phyloP scores from a whole-genome alignment of 768 basidiomycete genomes.

The Dioszegia hungarica region DNA sequence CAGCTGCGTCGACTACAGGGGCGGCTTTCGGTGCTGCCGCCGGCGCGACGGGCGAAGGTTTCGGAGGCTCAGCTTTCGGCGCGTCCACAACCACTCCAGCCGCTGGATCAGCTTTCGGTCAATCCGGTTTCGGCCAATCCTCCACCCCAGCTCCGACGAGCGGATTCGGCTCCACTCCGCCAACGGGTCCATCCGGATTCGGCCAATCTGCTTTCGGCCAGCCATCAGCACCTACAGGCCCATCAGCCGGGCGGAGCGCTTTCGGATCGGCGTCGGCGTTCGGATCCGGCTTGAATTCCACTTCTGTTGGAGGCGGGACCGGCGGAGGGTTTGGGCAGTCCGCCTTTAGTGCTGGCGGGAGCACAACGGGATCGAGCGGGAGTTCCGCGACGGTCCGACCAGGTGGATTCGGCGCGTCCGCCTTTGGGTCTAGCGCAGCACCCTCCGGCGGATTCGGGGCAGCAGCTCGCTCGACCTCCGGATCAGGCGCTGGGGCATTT shows the following conservation, averaged over 20 bases:
- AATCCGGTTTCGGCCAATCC: conserved; percentile 18
- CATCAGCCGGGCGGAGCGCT: no score
- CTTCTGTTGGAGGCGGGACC: neutral
- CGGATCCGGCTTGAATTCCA: neutral
- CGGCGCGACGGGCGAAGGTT: neutral
- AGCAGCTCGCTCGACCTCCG: no score
- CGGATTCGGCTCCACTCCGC: neutral
- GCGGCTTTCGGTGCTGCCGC: no score
- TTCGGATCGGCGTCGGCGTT: no score
- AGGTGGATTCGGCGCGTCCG: conserved; percentile 4
- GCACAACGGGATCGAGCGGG: no score
- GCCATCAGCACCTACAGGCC: no score
- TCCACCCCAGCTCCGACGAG: neutral
- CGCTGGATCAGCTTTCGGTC: conserved; percentile 4
- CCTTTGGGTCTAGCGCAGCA: conserved; percentile 19
- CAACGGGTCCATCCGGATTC: no score
- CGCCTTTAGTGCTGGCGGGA: no score
- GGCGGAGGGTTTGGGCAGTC: conserved; percentile 16
- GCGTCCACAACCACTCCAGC: neutral
- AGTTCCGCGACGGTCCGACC: no score
- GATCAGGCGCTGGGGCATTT: no score
- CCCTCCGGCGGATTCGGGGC: neutral
- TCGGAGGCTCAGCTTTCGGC: conserved; percentile 4
- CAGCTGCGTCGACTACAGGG: no score
- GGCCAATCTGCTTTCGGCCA: conserved; percentile 14